phyloP scores from a whole-genome alignment of 768 basidiomycete genomes.

The Cystofilobasidium bisporidii region DNA sequence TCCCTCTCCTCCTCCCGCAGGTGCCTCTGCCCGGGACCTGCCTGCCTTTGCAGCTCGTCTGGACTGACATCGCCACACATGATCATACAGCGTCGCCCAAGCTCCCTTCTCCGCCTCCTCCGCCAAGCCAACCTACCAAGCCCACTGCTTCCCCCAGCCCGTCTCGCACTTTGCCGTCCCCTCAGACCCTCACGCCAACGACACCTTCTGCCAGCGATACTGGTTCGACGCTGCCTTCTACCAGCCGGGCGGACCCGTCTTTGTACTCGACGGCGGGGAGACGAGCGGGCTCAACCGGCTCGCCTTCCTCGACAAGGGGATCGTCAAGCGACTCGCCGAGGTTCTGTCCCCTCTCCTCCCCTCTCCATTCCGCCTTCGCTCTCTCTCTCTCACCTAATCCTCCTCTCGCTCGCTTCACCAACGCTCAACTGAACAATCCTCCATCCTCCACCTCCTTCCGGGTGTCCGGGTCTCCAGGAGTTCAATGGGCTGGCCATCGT shows the following conservation, averaged over 20 bases:
- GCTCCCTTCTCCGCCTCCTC: not conserved
- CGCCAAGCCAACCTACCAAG: not conserved
- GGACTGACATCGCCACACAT: too few species aligned
- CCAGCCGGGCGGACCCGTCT: slow-evolving; percentile 65
- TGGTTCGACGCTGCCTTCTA: slow-evolving; percentile 85
- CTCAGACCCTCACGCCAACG: slow-evolving; percentile 33
- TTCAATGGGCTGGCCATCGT: slow-evolving; percentile 83
- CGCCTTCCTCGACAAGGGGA: slow-evolving; percentile 52
- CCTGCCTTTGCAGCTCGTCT: too few species aligned
- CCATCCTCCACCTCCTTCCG: too few species aligned
- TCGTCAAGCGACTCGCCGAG: slow-evolving; percentile 16
- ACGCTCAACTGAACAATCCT: too few species aligned
- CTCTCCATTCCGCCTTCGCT: not conserved
- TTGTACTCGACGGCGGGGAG: slow-evolving; percentile 87
- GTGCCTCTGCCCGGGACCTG: too few species aligned
- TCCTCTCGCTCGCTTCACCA: slow-evolving; percentile 38
- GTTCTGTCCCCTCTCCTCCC: not conserved
- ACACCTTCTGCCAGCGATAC: slow-evolving; percentile 76
- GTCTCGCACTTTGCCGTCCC: slow-evolving; percentile 16
- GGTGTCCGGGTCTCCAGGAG: too few species aligned
- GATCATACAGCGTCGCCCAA: not conserved
- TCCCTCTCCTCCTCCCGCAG: not conserved
- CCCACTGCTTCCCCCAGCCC: slow-evolving; percentile 25
- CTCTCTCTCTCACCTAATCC: not conserved
- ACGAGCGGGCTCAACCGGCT: slow-evolving; percentile 56